These are phyloP conservation scores for Leishmania aethiopica DNA, from an alignment of 208 protist species.

Conservation along the genomic window DNA sequence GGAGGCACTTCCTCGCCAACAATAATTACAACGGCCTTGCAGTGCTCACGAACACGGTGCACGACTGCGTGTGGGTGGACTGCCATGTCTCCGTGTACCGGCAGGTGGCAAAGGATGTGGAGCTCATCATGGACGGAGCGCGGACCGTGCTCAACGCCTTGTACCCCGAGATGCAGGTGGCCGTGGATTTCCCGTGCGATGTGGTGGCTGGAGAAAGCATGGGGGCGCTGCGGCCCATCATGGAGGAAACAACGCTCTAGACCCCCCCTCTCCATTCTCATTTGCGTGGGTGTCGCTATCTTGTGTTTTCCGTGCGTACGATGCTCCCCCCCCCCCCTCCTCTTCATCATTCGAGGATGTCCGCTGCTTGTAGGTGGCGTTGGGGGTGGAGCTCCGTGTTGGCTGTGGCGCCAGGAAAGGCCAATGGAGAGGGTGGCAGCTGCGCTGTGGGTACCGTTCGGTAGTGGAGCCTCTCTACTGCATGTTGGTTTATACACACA, in stretches of 20 bases:
- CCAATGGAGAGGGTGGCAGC: not conserved
- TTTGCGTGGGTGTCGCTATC: not conserved
- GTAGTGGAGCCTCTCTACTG: not conserved
- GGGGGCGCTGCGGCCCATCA: conserved; percentile 79
- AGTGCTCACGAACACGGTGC: conserved; percentile 92
- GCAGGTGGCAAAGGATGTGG: conserved; percentile 82
- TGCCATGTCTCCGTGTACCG: conserved; percentile 81
- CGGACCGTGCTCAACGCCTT: conserved; percentile 77
- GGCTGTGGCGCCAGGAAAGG: not conserved
- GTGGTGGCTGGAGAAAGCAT: conserved; percentile 90
- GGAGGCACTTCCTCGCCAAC: conserved; percentile 81
- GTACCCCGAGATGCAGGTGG: conserved; percentile 84
- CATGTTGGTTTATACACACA: not conserved
- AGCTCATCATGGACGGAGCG: conserved; percentile 87
- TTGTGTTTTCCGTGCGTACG: not conserved
- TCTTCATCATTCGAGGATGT: not conserved
- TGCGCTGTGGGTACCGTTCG: not conserved
- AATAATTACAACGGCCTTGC: conserved; percentile 92
- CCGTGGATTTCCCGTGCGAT: conserved; percentile 91
- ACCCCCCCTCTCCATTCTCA: not conserved
- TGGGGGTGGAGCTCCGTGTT: not conserved
- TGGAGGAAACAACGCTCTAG: conserved; percentile 67
- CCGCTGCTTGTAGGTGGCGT: not conserved
- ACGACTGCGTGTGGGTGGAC: conserved; percentile 95
- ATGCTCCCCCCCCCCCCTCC: not conserved